Percentiles rank a stretch among this genome's conserved stretches.
These are phyloP conservation scores for Neonectria sp. DNA, from an alignment of 2,329 filamentous ascomycete genomes.

Conservation along the genomic window DNA sequence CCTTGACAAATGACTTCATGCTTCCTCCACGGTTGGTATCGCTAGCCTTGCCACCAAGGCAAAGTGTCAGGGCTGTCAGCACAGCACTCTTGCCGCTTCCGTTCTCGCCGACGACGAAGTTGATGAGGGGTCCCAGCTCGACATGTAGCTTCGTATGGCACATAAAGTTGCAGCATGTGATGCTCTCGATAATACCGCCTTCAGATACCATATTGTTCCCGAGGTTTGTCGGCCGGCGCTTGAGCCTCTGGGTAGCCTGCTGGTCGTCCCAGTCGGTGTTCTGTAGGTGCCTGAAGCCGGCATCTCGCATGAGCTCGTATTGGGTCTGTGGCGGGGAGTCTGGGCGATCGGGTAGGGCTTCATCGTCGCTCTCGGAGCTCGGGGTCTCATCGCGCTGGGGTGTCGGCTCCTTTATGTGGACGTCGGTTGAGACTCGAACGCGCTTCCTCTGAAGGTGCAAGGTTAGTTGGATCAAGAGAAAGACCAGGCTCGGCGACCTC, in stretches of 20 bases:
- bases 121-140: constrained; percentile 92
- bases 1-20: constrained; percentile 91
- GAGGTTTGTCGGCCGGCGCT: constrained; percentile 62
- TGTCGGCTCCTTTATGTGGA: constrained; percentile 33
- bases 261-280: constrained; percentile 73
- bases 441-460: constrained; percentile 50
- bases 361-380: constrained; percentile 51
- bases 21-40: constrained; percentile 93
- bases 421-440: constrained; percentile 51
- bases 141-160: constrained; percentile 89
- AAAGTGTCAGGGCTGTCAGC: constrained; percentile 91
- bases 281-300: constrained; percentile 70
- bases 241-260: constrained; percentile 75
- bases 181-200: constrained; percentile 88
- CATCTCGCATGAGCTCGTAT: constrained; percentile 74
- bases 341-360: constrained; percentile 45
- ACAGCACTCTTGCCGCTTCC: constrained; percentile 98
- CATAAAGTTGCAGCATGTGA: constrained; percentile 96
- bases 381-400: constrained; percentile 42
- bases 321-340: constrained; percentile 67
- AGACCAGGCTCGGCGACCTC: neutral
- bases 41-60: constrained; percentile 94
- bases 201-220: constrained; percentile 83
- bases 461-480: constrained; percentile 1
- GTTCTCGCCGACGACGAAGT: constrained; percentile 98